Conservation (phyloP, 2,329 filamentous ascomycete species). For the Colletotrichum sojae region DNA sequence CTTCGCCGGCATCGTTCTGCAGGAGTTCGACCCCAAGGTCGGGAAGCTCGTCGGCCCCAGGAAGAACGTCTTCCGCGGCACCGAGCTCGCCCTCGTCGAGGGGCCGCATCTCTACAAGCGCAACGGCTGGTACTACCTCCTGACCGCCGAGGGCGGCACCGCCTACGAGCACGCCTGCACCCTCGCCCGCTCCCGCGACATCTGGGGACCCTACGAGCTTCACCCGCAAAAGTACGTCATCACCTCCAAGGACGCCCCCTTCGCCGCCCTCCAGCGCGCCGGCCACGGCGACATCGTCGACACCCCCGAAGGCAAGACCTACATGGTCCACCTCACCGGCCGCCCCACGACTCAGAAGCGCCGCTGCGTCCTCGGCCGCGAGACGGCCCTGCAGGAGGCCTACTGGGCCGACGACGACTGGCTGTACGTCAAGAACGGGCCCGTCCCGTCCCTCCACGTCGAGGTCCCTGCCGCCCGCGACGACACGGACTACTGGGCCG, state of each 20-base stretch:
- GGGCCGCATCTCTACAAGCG: slow-evolving; percentile 72
- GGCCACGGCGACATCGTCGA: slow-evolving; percentile 70
- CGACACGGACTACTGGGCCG: slow-evolving; percentile 65
- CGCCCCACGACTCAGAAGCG: slow-evolving; percentile 66
- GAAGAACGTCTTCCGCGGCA: slow-evolving; percentile 70
- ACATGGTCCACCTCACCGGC: slow-evolving; percentile 67
- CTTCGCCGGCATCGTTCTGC: slow-evolving; percentile 71
- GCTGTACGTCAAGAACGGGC: slow-evolving; percentile 73
- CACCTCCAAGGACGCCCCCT: slow-evolving; percentile 65
- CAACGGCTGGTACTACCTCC: slow-evolving; percentile 71
- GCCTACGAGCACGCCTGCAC: slow-evolving; percentile 74
- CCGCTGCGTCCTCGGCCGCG: slow-evolving; percentile 68
- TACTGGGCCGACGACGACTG: slow-evolving; percentile 74
- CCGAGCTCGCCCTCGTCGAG: slow-evolving; percentile 68
- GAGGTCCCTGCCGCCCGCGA: slow-evolving; percentile 64
- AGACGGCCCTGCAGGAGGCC: slow-evolving; percentile 71
- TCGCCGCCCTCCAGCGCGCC: slow-evolving; percentile 64
- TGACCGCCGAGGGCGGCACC: slow-evolving; percentile 73
- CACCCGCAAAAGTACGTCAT: slow-evolving; percentile 72
- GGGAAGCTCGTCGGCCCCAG: slow-evolving; percentile 68
- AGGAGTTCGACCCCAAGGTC: slow-evolving; percentile 67
- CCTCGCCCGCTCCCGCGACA: slow-evolving; percentile 64
- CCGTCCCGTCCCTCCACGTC: slow-evolving; percentile 67
- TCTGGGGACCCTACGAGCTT: slow-evolving; percentile 74
- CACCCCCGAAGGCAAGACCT: slow-evolving; percentile 65